These are phyloP conservation scores for Hypoxylon rickii DNA, from an alignment of 495 filamentous ascomycete species.

Conservation along the genomic window DNA sequence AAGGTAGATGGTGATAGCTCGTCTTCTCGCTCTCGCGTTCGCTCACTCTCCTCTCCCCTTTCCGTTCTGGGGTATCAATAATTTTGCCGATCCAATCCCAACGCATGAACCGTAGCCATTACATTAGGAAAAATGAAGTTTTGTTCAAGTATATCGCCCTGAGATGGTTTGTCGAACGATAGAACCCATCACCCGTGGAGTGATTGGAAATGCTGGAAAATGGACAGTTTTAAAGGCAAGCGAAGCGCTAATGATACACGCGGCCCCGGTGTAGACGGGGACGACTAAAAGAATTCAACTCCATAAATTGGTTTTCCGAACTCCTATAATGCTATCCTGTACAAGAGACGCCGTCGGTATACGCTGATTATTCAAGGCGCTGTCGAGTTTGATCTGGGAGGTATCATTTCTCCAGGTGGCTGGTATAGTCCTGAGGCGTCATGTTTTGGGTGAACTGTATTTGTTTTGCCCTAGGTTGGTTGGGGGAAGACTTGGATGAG, in stretches of 20 bases:
- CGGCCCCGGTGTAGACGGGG: conserved; percentile 11
- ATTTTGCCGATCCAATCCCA: conserved; percentile 36
- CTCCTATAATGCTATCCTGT: background rate
- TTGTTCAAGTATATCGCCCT: conserved; percentile 12
- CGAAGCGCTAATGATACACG: conserved; percentile 34
- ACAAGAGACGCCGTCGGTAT: too few relatives aligned
- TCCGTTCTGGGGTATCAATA: conserved; percentile 45
- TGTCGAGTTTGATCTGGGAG: background rate
- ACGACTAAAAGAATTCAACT: conserved; percentile 1
- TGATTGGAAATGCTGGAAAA: conserved; percentile 26
- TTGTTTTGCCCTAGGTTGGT: conserved; percentile 45
- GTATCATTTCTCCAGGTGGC: conserved; percentile 18
- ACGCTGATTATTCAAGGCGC: background rate
- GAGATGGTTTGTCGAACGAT: background rate
- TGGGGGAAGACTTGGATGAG: conserved; percentile 48
- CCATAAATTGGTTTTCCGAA: background rate
- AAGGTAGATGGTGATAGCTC: too few relatives aligned
- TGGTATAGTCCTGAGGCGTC: conserved; percentile 51
- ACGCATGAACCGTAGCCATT: conserved; percentile 36
- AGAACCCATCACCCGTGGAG: conserved; percentile 1
- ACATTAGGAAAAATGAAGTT: conserved; percentile 33
- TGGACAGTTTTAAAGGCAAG: conserved; percentile 13
- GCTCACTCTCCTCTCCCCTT: too few relatives aligned
- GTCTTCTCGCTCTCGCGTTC: too few relatives aligned
- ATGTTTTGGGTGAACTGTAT: conserved; percentile 57